Evolutionary conservation across 1,284 basidiomycete species (phyloP).

Genomic region (Microbotryum scabiosae): DNA sequence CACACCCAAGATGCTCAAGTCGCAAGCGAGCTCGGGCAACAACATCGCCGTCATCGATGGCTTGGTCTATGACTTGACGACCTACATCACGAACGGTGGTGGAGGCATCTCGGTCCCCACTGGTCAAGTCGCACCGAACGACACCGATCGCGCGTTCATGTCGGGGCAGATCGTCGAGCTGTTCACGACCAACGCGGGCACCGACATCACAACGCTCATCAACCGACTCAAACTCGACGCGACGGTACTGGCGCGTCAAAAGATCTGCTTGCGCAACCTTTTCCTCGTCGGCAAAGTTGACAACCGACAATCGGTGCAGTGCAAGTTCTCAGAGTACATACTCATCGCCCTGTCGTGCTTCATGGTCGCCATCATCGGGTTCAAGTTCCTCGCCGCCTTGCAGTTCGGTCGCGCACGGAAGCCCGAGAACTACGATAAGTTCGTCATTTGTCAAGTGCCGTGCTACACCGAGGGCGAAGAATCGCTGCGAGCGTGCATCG

Average conservation of each 20-base stretch:
- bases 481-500: constrained; percentile 81
- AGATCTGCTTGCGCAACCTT: constrained; percentile 81
- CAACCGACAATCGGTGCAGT: constrained; percentile 82
- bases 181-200: constrained; percentile 74
- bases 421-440: constrained; percentile 96
- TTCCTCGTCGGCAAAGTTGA: constrained; percentile 89
- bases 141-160: constrained; percentile 65
- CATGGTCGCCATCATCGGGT: constrained; percentile 93
- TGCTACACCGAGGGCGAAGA: constrained; percentile 54
- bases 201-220: constrained; percentile 63
- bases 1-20: constrained; percentile 67
- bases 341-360: constrained; percentile 79
- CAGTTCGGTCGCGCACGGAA: constrained; percentile 74
- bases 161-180: constrained; percentile 59
- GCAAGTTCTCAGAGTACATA: constrained; percentile 85
- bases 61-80: constrained; percentile 78
- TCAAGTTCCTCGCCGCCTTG: constrained; percentile 95
- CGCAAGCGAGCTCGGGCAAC: constrained; percentile 50
- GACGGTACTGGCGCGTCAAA: constrained; percentile 66
- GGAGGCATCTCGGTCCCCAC: constrained; percentile 49
- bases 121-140: constrained; percentile 53
- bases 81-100: constrained; percentile 55
- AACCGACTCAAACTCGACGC: constrained; percentile 57
- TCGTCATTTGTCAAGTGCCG: constrained; percentile 88
- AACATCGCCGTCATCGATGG: constrained; percentile 70